A percentile compares a stretch with the other conserved stretches of the same genome.
These are phyloP conservation scores for Centaurea solstitialis DNA, from an alignment of 129 eudicot genomes.

Conservation along the genomic window DNA sequence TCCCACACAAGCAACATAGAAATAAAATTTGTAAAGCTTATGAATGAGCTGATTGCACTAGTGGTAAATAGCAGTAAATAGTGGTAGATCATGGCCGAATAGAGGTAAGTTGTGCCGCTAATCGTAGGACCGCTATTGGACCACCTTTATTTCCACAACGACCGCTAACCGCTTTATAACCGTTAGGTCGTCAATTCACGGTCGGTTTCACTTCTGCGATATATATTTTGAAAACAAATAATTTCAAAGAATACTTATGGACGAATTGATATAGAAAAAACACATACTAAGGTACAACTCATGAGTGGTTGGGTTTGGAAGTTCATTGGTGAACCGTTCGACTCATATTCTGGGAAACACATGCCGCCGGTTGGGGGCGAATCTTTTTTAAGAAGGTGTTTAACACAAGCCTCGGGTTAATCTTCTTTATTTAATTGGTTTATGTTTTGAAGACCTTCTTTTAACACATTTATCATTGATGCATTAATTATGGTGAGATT, in stretches of 20 bases:
- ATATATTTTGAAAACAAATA: neutral
- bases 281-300: neutral
- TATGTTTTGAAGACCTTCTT: neutral
- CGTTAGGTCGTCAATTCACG: neutral
- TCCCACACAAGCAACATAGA: too few relatives aligned
- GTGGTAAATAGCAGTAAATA: neutral
- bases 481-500: constrained; percentile 1
- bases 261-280: neutral
- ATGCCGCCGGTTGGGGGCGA: too few relatives aligned
- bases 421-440: too few relatives aligned
- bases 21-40: neutral
- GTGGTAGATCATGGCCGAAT: too few relatives aligned
- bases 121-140: neutral
- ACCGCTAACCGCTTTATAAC: neutral
- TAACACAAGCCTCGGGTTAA: too few relatives aligned
- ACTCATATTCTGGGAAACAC: neutral
- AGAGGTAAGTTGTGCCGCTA: too few relatives aligned
- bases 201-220: neutral
- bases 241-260: neutral
- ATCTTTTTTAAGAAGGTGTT: too few relatives aligned
- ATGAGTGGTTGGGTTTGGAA: neutral
- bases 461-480: neutral
- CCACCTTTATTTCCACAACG: neutral
- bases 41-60: neutral
- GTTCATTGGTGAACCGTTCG: neutral